These are phyloP conservation scores for Candida fluviatilis DNA, from an alignment of 805 yeast species.

Conservation along the genomic window DNA sequence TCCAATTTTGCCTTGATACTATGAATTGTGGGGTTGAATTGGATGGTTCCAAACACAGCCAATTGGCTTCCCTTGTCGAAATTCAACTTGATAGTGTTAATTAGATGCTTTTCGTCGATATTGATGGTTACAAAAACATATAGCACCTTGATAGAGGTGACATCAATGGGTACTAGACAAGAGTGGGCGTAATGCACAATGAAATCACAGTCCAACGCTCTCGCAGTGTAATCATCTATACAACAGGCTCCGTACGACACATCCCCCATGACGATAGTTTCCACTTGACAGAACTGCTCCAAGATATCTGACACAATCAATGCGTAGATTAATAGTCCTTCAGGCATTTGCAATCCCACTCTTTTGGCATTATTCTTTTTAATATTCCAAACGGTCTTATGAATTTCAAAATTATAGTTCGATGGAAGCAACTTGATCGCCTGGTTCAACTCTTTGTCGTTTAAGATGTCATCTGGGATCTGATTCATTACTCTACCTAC, in stretches of 20 bases:
- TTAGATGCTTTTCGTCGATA: constrained; percentile 77
- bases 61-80: constrained; percentile 60
- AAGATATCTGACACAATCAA: constrained; percentile 86
- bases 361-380: constrained; percentile 68
- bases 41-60: constrained; percentile 93
- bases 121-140: constrained; percentile 92
- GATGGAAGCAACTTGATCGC: constrained; percentile 81
- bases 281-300: constrained; percentile 85
- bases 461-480: constrained; percentile 79
- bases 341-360: constrained; percentile 97
- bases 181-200: constrained; percentile 97
- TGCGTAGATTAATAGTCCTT: constrained; percentile 86
- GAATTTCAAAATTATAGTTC: constrained; percentile 93
- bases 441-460: constrained; percentile 77
- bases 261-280: constrained; percentile 95
- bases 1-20: constrained; percentile 61
- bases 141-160: constrained; percentile 86
- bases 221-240: constrained; percentile 93
- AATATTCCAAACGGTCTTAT: constrained; percentile 93
- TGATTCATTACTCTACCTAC: constrained; percentile 71
- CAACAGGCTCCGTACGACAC: constrained; percentile 99
- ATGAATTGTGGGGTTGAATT: constrained; percentile 92
- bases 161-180: constrained; percentile 91
- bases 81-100: constrained; percentile 71
- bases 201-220: constrained; percentile 89